Evolutionary conservation across 768 basidiomycete genomes (phyloP).

Genomic region (Sutorius australiensis): DNA sequence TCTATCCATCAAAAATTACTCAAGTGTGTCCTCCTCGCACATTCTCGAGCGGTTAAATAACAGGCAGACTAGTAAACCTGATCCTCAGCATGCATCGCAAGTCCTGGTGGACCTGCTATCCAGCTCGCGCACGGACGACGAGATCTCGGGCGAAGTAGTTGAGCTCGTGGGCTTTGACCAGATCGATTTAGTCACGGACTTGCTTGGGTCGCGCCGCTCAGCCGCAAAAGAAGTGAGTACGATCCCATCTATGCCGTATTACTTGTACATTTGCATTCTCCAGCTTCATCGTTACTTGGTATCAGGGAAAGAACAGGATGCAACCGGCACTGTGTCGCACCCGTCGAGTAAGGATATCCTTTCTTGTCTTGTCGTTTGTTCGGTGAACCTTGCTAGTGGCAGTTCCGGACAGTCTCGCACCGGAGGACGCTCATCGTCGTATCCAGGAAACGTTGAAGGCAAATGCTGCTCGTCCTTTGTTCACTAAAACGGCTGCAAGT

Average conservation of each 20-base stretch:
- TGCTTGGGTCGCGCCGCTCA: constrained; percentile 54
- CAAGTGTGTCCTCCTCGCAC: constrained; percentile 10
- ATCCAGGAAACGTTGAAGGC: constrained; percentile 58
- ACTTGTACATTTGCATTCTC: neutral
- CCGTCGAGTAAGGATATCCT: constrained; percentile 7
- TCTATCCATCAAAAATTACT: constrained; percentile 11
- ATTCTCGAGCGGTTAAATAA: constrained; percentile 1
- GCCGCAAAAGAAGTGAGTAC: constrained; percentile 48
- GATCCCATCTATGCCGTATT: neutral
- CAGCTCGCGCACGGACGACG: constrained; percentile 54
- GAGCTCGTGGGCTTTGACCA: constrained; percentile 84
- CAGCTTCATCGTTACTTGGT: constrained; percentile 17
- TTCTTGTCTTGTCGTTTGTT: neutral
- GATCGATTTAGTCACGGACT: constrained; percentile 71
- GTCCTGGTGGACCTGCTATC: constrained; percentile 40
- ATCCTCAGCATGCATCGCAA: constrained; percentile 7
- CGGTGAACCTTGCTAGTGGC: neutral
- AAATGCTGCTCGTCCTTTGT: constrained; percentile 66
- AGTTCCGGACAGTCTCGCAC: constrained; percentile 31
- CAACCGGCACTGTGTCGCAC: neutral
- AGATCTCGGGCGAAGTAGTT: constrained; percentile 70
- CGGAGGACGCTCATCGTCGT: constrained; percentile 52
- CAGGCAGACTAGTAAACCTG: constrained; percentile 13
- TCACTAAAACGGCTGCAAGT: constrained; percentile 51
- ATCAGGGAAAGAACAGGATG: neutral